phyloP scores from a whole-genome alignment of 2,329 filamentous ascomycete species.

The Lecanoromycetidae sp. region DNA sequence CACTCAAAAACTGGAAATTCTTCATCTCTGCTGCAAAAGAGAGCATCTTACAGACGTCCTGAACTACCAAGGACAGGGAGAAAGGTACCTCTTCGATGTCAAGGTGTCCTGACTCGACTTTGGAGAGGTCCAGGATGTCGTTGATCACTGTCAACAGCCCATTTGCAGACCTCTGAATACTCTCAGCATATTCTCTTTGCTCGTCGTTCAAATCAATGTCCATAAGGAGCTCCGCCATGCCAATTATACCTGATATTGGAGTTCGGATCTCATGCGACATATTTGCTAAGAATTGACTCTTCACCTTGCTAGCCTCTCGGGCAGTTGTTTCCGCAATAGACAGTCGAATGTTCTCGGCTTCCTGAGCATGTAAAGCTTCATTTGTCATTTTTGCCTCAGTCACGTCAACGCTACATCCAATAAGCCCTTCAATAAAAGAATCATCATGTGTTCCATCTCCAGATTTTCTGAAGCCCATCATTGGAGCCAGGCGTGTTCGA shows the following conservation, averaged over 20 bases:
- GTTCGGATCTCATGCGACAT: conserved; percentile 74
- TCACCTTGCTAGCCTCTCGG: conserved; percentile 67
- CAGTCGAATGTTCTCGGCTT: conserved; percentile 57
- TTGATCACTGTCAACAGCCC: conserved; percentile 70
- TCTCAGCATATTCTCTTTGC: conserved; percentile 62
- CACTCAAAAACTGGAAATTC: conserved; percentile 54
- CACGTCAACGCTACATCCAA: conserved; percentile 69
- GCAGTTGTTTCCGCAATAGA: conserved; percentile 65
- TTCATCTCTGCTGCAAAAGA: conserved; percentile 66
- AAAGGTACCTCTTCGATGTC: conserved; percentile 75
- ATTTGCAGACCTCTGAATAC: conserved; percentile 67
- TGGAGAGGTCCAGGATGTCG: conserved; percentile 72
- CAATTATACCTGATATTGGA: conserved; percentile 68
- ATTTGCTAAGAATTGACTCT: conserved; percentile 66
- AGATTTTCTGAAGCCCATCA: conserved; percentile 46
- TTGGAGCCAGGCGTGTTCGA: conserved; percentile 57
- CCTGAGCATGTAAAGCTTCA: conserved; percentile 29
- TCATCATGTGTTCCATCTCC: conserved; percentile 40
- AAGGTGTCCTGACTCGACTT: conserved; percentile 63
- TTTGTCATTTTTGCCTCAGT: conserved; percentile 51
- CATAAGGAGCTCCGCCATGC: conserved; percentile 63
- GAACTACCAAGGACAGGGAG: conserved; percentile 58
- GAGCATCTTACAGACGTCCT: conserved; percentile 67
- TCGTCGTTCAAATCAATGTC: conserved; percentile 58
- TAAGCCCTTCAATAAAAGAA: conserved; percentile 53